phyloP scores from a whole-genome alignment of 768 basidiomycete species.

The Termitomyces sp. region DNA sequence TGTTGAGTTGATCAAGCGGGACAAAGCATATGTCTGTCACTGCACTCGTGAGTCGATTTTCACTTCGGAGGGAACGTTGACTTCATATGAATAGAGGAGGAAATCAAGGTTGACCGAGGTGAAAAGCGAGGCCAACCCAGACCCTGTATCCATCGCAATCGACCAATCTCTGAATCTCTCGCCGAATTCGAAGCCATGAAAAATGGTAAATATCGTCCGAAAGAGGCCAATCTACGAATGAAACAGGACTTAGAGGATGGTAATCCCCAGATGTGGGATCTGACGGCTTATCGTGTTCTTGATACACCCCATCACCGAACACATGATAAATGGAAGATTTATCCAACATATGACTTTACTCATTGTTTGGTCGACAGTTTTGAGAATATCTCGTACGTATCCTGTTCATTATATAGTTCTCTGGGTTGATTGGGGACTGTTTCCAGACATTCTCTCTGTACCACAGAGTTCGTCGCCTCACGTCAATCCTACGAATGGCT shows the following conservation, averaged over 20 bases:
- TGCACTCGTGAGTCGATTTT: conserved; percentile 71
- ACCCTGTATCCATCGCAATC: conserved; percentile 80
- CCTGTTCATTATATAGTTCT: neutral
- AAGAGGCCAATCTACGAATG: conserved; percentile 93
- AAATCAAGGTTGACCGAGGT: conserved; percentile 85
- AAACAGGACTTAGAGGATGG: conserved; percentile 90
- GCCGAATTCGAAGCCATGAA: conserved; percentile 90
- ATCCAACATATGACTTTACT: conserved; percentile 98
- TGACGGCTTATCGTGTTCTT: conserved; percentile 93
- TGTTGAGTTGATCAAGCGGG: conserved; percentile 79
- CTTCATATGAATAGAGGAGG: conserved; percentile 58
- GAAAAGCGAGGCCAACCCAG: conserved; percentile 75
- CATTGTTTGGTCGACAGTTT: conserved; percentile 98
- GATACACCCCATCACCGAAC: conserved; percentile 91
- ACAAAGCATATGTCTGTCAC: conserved; percentile 93
- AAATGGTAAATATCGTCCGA: conserved; percentile 82
- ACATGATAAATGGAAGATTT: conserved; percentile 90
- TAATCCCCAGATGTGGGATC: conserved; percentile 99
- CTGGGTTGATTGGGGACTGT: neutral
- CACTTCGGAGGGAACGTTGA: neutral
- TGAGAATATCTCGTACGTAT: conserved; percentile 94
- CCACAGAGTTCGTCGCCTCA: conserved; percentile 91
- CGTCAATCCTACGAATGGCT: conserved; percentile 99
- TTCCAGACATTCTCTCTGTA: conserved; percentile 90
- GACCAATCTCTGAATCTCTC: conserved; percentile 85